Base-by-base conservation (phyloP, 768 basidiomycete genomes). In the Psilocybe cubensis region DNA sequence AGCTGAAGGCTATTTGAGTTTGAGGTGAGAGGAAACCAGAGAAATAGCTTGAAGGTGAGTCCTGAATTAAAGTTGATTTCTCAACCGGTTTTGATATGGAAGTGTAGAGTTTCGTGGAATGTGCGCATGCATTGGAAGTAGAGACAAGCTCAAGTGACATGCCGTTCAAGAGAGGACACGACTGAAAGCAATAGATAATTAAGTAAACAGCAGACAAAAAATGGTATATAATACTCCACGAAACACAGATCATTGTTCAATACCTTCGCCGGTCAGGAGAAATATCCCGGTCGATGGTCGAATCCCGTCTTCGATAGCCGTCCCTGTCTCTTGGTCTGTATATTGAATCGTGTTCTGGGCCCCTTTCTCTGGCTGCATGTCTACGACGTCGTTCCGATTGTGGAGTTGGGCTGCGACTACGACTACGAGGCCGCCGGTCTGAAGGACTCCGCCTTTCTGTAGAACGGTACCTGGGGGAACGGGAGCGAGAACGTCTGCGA, bases 251-350 rank as follows among this genome's bases (percentile, higher is more conserved):
- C n/a, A 38, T 38, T 17, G 14, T 38, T 63, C 50, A 62, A 42
- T 60, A 55, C 56, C 61, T 65, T 38, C 63, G 58, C 24, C 55
- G 48, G 53, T 56, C 55, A 24, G 54, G 58, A 9, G 64, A 58
- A 52, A 44, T 48, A 28, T 81, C 74, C 59, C 83, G 76, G 47
- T 73, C 66, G 10, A 74, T 58, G 61, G 79, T 81, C 48, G 68
- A 64, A 52, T 83, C 80, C 86, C 86, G 86, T 42, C 81, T 68
- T 62, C 76, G 75, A 21, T 86, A 73, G 58, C 83, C 67, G 38
- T 71, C 68, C 21, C 68, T 59, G 54, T 68, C 72, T 35, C 65
- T 58, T 52, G 71, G 41, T 52, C 69, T 42, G 59, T 63, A 64
- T 56, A 56, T 25, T 29, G 56, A 58, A 58, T 64, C 63, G 54